Evolutionary conservation across 805 yeast species (phyloP), one percentile per base, ranked within the genome.

Genomic region (Metschnikowia chrysomelidarum): DNA sequence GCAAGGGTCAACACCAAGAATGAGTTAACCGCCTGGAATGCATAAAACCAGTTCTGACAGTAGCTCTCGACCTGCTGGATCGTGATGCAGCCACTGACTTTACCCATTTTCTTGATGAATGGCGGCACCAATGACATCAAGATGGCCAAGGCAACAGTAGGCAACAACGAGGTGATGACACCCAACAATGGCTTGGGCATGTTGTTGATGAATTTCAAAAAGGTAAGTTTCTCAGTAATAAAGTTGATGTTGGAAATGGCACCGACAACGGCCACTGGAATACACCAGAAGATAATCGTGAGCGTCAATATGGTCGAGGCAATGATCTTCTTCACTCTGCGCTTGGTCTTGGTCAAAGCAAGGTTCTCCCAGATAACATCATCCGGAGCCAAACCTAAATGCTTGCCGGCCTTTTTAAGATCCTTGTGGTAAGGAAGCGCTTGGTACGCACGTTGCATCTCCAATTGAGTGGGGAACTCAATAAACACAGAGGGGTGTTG

Each of bases 241-340:
- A 73, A 81, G 46, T 82, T 78, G 49, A 91, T 75, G 62, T 91
- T 93, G 16, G 98, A 91, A 46, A 93, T 82, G 50, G 79, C 75
- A 76, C 98, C 98, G 33, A 91, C 96, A 52, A 87, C 88, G n/a
- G 97, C 95, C 24, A 91, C 97, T 7, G 98, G 98, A 50, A 91
- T 80, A 27, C 95, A 81, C 98, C 98, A 91, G 64, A 88, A 87
- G 30, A 91, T 76, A 43, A 91, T 78, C 60, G 82, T 66, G 40
- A 76, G 51, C 17, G 84, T 77, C 52, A 84, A 69, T 32, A 87
- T 64, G 11, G 85, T 68, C 36, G 68, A 70, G 2, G 95, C 91
- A 35, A 73, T 64, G 16, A 74, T 38, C 39, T 69, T 71, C 64
- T 79, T 82, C 15, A 73, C 43, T 27, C 71, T 56, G 59, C 95